Percentiles rank a stretch among this genome's conserved stretches.
phyloP scores from a whole-genome alignment of 148 eudicot species.

The Dianthus caryophyllus region DNA sequence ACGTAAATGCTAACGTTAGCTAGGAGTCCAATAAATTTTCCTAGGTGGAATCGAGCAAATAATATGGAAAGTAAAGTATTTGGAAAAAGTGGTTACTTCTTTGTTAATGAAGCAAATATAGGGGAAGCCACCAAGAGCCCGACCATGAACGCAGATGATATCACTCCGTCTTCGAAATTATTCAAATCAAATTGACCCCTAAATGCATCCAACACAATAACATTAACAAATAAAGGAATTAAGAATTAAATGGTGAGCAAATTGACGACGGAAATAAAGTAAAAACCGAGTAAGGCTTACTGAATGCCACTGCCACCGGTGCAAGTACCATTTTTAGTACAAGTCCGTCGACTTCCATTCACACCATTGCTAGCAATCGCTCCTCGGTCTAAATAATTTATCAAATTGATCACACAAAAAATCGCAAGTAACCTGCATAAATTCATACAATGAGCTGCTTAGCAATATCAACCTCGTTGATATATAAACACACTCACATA shows the following conservation, averaged over 20 bases:
- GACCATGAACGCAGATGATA: conserved; percentile 99
- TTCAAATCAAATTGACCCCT: conserved; percentile 77
- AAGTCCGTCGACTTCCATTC: conserved; percentile 60
- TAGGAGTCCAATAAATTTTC: background rate
- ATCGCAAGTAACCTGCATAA: conserved; percentile 64
- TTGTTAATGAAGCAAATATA: conserved; percentile 74
- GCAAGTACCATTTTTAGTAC: conserved; percentile 52
- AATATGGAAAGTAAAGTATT: background rate
- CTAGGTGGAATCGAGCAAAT: background rate
- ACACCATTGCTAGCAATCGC: conserved; percentile 97
- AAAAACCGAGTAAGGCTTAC: conserved; percentile 39
- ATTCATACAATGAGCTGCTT: conserved; percentile 19
- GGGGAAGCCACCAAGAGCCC: conserved; percentile 93
- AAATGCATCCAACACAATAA: conserved; percentile 19
- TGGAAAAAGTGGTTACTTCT: conserved; percentile 43
- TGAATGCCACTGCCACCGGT: conserved; percentile 86
- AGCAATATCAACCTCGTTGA: background rate
- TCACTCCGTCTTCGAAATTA: conserved; percentile 88
- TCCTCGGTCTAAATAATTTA: conserved; percentile 94
- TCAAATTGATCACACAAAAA: conserved; percentile 78
- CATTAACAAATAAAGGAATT: conserved; percentile 4
- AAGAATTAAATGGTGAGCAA: background rate
- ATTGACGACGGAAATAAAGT: background rate
- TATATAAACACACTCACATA: background rate
- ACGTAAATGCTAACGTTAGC: background rate